Conservation (phyloP, 2,329 filamentous ascomycete genomes). For the Byssoonygena ceratinophila region DNA sequence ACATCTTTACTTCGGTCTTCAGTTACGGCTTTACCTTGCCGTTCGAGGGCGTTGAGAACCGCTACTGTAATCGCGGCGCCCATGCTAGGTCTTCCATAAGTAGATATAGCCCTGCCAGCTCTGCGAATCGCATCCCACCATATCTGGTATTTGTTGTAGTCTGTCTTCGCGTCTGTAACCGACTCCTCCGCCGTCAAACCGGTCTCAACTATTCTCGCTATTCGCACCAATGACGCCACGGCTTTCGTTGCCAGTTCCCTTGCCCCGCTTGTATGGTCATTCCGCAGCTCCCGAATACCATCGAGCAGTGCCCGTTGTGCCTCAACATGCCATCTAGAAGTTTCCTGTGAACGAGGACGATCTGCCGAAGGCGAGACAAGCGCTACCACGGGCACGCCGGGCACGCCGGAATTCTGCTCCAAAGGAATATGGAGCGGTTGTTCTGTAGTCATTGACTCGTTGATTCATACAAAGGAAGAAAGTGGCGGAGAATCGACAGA, state of each 20-base stretch:
- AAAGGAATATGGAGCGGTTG: neutral
- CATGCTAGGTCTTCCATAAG: conserved; percentile 58
- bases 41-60: conserved; percentile 39
- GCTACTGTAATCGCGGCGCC: conserved; percentile 47
- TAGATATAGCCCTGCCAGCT: conserved; percentile 53
- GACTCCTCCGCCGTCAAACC: conserved; percentile 19
- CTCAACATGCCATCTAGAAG: conserved; percentile 1
- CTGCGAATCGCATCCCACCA: conserved; percentile 51
- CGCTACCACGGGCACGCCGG: neutral
- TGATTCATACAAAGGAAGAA: neutral
- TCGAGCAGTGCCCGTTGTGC: conserved; percentile 40
- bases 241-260: conserved; percentile 48
- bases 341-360: neutral
- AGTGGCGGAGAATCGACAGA: neutral
- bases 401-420: neutral
- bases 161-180: conserved; percentile 16
- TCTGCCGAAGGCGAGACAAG: neutral
- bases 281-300: conserved; percentile 42
- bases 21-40: conserved; percentile 21
- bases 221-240: conserved; percentile 40
- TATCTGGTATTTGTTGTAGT: conserved; percentile 21
- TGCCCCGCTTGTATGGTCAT: conserved; percentile 51
- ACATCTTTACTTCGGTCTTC: too few relatives aligned
- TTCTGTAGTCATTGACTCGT: neutral
- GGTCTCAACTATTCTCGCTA: conserved; percentile 32